These are phyloP conservation scores for Calonectria fujianensis DNA, from an alignment of 2,329 filamentous ascomycete genomes.

Conservation along the genomic window DNA sequence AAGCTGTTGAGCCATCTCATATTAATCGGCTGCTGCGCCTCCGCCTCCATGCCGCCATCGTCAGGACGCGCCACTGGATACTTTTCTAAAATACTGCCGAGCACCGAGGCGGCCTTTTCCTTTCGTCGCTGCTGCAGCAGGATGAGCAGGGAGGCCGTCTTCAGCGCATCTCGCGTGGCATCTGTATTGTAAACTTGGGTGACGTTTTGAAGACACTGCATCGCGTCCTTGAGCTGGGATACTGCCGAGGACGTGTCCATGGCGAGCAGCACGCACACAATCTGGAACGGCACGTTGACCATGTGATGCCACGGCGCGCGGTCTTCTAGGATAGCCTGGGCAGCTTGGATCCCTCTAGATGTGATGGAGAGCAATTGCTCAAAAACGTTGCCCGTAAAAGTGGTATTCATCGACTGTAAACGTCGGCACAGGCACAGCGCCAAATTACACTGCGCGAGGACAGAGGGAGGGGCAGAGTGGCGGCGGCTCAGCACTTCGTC, in stretches of 20 bases:
- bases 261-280: slow-evolving; percentile 72
- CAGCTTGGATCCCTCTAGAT: slow-evolving; percentile 66
- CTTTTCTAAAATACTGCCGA: slow-evolving; percentile 62
- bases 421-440: slow-evolving; percentile 74
- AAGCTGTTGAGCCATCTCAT: slow-evolving; percentile 63
- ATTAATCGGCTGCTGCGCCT: slow-evolving; percentile 45
- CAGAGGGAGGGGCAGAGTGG: slow-evolving; percentile 64
- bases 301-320: slow-evolving; percentile 75
- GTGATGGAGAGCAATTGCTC: slow-evolving; percentile 69
- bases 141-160: slow-evolving; percentile 72
- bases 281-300: slow-evolving; percentile 76
- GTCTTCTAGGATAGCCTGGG: slow-evolving; percentile 65
- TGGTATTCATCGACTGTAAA: slow-evolving; percentile 69
- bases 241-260: slow-evolving; percentile 72
- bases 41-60: slow-evolving; percentile 33
- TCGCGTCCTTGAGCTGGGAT: slow-evolving; percentile 68
- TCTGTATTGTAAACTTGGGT: slow-evolving; percentile 66
- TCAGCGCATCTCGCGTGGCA: slow-evolving; percentile 71
- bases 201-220: slow-evolving; percentile 67
- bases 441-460: slow-evolving; percentile 73
- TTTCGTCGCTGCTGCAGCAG: slow-evolving; percentile 71
- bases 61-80: slow-evolving; percentile 54
- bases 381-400: slow-evolving; percentile 64
- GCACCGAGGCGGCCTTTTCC: slow-evolving; percentile 63
- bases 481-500: slow-evolving; percentile 62